Evolutionary conservation across 2,329 filamentous ascomycete species (phyloP), one percentile per base, ranked within the genome.

Genomic region (Alternaria arbusti): DNA sequence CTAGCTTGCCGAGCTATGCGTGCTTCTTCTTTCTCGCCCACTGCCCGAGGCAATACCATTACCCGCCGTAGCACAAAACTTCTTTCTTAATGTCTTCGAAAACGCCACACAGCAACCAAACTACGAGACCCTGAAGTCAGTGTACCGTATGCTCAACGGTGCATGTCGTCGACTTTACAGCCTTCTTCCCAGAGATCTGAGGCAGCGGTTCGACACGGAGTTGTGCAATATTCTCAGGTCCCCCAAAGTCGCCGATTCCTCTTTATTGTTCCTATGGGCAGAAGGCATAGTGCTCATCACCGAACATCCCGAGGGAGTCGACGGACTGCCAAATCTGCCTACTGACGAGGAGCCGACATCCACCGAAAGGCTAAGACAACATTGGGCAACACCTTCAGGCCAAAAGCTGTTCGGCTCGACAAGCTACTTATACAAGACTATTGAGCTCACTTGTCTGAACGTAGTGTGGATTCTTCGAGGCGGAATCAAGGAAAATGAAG

Each of bases 131-230:
- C 65, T 81, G 5, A 68, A 69, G 43, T 66, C 73, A 5, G 66
- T 80, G 4, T 77, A 79, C 28, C 65, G 55, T 17, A 76, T 79
- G 70, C 70, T 80, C 23, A 75, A 77, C 59, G 79, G 79, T 49
- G 77, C 78, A n/a, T 80, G 79, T 59, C 61, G 67, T 22, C 70
- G 71, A 4, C 71, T 81, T 3, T 61, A 77, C 9, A 51, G 50
- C 15, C 55, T 76, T 10, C 67, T 80, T 20, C 65, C 76, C 3
- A 13, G 64, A 5, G 70, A 72, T 6, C 47, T 56, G 12, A 66
- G 63, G 30, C 67, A 72, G 32, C 59, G 63, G 11, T 76, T 79
- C 22, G 76, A 80, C 28, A 59, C 68, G 15, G 68, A 74, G 28
- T 47, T 80, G 25, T 71, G 68, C 54, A 65, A 70, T 6, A 73